Base-by-base conservation (phyloP, 257 asterid species). In the Rauvolfia tetraphylla region DNA sequence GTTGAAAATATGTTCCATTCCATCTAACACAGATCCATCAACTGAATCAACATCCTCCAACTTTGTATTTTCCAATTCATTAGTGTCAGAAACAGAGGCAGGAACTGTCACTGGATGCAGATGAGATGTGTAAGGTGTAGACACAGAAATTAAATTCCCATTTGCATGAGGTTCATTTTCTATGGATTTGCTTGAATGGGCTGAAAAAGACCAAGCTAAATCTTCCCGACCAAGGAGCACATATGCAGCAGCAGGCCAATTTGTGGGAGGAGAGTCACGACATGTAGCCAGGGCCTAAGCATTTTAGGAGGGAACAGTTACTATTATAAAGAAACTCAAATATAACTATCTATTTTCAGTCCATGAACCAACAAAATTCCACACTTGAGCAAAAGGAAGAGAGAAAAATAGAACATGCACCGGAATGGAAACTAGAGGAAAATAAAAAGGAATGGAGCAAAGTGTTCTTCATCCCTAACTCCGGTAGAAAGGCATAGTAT, bases 221-320 rank as follows among this genome's bases (percentile, higher is more conserved):
- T 95, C 99, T 89, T 95, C 97, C 78, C 98, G 96, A 62, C 98
- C 98, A 79, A 95, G 90, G 69, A 95, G 93, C 79, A 93, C 90
- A 84, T 95, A 95, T 62, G 98, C 99, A 72, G 98, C 94, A 76
- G 92, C 87, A 73, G 98, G 96, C 99, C 99, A 95, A 85, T 93
- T 88, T 59, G 84, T 81, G 41, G 99, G 99, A 76, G 99, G 98
- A 84, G 94, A 90, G 82, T 95, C 98, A 25, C 99, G 96, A 84
- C 98, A 92, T 83, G 83, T 95, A 80, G 91, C 96, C 81, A 95
- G 83, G 73, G 95, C 97, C 99, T 95, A 83, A 61, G 81, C 65
- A 81, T 38, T 76, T 79, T 62, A 63, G 20, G 57, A 84, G 56
- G 51, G 31, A 74, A 34, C 15, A 71, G 75, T 29, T 1, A 25